Base-by-base conservation (phyloP, 2,329 filamentous ascomycete genomes). In the Akanthomyces lecanii region DNA sequence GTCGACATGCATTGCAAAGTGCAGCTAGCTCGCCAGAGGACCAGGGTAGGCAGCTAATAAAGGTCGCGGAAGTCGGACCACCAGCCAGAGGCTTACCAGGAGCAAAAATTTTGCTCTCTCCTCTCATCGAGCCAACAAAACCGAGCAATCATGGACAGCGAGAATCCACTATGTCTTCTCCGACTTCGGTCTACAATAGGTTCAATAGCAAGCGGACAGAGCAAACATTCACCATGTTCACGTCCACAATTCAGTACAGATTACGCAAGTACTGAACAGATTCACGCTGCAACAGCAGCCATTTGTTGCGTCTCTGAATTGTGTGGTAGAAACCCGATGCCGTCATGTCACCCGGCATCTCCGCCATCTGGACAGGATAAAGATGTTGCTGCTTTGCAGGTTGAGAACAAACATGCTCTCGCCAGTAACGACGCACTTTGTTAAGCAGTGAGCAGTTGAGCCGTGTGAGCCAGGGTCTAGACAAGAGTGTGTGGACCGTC, bases 31-130 rank as follows among this genome's bases (percentile, higher is more conserved):
- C 12, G 16, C 25, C 21, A 33, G 33, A 52, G 16, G 33, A 36
- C 51, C 18, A 25, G 58, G 58, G n/a, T 54, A 23, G 30, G 10
- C 28, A 54, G 28, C 21, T 42, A 44, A 5, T 4, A 16, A 50
- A 42, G 58, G 40, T 54, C 59, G 51, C 40, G 59, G 59, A 55
- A 61, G 59, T 47, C 59, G 59, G 59, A 54, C 25, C 38, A 47
- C 23, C 54, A 21, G 33, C 47, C 55, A 59, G 21, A 38, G 21
- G 54, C 40, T 54, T 54, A 58, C 5, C 45, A 44, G 38, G 33
- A n/a, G n/a, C 25, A 54, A 54, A 40, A 54, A 10, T 33, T 53
- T 42, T 51, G 5, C 18, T 14, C 23, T 7, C 36, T 23, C 58
- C 36, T 36, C 33, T 36, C 33, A 36, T 36, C 10, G 33, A 42